Conservation (phyloP, 1,284 basidiomycete genomes). For the Entoloma clypeatum region DNA sequence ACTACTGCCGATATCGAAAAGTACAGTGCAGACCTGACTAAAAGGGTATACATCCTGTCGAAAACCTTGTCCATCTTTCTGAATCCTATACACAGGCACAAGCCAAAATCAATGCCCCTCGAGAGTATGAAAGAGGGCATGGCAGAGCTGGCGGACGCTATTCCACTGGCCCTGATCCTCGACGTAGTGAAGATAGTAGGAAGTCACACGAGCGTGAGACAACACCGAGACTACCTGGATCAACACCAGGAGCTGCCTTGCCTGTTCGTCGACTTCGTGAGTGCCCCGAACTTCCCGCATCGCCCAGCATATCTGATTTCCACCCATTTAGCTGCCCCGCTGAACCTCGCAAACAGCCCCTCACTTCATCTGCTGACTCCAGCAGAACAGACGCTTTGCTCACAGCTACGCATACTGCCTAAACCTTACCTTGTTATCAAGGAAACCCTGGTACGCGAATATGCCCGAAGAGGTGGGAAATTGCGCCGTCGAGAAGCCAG, state of each 20-base stretch:
- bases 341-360: constrained; percentile 84
- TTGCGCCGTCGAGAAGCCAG: constrained; percentile 82
- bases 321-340: constrained; percentile 53
- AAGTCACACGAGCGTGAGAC: constrained; percentile 57
- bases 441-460: constrained; percentile 88
- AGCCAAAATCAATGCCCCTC: constrained; percentile 51
- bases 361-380: constrained; percentile 83
- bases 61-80: constrained; percentile 6
- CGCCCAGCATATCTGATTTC: constrained; percentile 4
- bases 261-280: constrained; percentile 49
- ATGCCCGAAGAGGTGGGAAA: constrained; percentile 83
- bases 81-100: constrained; percentile 40
- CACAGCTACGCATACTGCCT: constrained; percentile 82
- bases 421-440: constrained; percentile 93
- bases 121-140: constrained; percentile 56
- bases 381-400: constrained; percentile 86
- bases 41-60: constrained; percentile 46
- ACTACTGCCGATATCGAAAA: constrained; percentile 85
- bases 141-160: constrained; percentile 44
- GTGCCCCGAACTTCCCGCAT: constrained; percentile 12
- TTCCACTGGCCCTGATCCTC: constrained; percentile 55
- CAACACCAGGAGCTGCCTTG: constrained; percentile 28
- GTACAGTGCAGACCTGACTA: constrained; percentile 73
- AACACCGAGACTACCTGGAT: constrained; percentile 45
- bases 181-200: constrained; percentile 46